Evolutionary conservation across 805 yeast species (phyloP), one percentile per base, ranked within the genome.

Genomic region (Kuraishia piskuri): DNA sequence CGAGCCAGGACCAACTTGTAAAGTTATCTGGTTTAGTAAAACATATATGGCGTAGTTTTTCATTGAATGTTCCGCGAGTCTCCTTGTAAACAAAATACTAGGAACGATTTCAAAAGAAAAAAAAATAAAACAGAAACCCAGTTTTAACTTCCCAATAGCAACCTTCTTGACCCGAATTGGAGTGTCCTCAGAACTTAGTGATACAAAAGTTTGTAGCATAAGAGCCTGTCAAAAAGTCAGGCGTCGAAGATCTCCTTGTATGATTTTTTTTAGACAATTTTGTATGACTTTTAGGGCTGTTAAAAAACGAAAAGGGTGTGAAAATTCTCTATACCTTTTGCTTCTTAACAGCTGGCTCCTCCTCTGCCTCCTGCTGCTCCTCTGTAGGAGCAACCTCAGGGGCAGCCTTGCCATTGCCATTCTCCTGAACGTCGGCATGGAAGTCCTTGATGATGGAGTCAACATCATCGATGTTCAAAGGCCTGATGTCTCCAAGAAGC

Each of bases 371-470:
- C 22, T 66, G 66, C 37, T 59, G 22, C 25, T 22, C 36, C 10
- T 22, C 24, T 9, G 22, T 8, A 6, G 9, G 20, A 20, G 9
- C 48, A 3, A 17, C 24, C 48, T 21, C 24, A 14, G 46, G 23
- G 47, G 21, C 21, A 22, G 40, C 40, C n/a, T 31, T 10, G 14
- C 40, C 40, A 10, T 31, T 31, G 17, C 40, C 40, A 31, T 31
- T 31, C 40, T 31, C 40, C 40, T 31, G 40, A 31, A 80, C 74
- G 60, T 83, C 89, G 49, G 89, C 86, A 70, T 92, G 99, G 82
- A 69, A 92, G 59, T 91, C 96, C 72, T 90, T 89, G 68, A 92
- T 92, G 63, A 92, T 90, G 36, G 97, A 89, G 72, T 92, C 99
- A 55, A 94, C 98, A 72, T 92, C 99, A 69, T 94, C 98, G 65